Evolutionary conservation across 495 filamentous ascomycete genomes (phyloP), one percentile per base, ranked within the genome.

Genomic region (Penicillium dipodomyicola): DNA sequence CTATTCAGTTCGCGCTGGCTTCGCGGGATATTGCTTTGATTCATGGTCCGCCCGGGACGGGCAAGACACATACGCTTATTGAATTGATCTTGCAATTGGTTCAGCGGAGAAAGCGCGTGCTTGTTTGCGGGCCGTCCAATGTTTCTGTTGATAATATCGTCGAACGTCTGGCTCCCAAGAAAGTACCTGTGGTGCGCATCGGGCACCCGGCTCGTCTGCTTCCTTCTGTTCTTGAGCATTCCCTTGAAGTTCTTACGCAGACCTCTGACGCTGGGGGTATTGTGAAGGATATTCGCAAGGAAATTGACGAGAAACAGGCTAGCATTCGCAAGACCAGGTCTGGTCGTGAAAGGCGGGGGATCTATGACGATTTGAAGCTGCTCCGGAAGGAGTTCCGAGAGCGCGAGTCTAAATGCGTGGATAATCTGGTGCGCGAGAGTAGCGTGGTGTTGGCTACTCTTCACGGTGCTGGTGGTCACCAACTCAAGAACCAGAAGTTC

Each of bases 61-160:
- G 94, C 23, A 99, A 99, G 64, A 99, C 94, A 0, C 93, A 97
- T 70, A 99, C 95, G 0, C 75, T 99, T 23, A 94, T 99, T 49
- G 94, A 99, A 67, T 77, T 97, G 19, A 95, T 97, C 54, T 79
- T 93, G 29, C 94, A 99, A 62, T 73, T 97, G 60, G 75, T 94
- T 29, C 84, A 78, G 50, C 81, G 81, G 5, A 84, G 86, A 14
- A 80, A 83, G 41, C 83, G 91, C 1, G 74, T 97, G 15, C 81
- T 99, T 3, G 92, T 99, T 19, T 99, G 94, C 67, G 94, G 94
- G 0, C 94, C 94, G 0, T 95, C 90, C 10, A 99, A 99, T 67
- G 91, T 99, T 49, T 92, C 90, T 0, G 94, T 97, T 2, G 94
- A 99, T 76, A 99, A 99, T 65, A 97, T 99, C 56, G 92, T 96